A percentile compares a stretch with the other conserved stretches of the same genome.
phyloP scores from a whole-genome alignment of 768 basidiomycete genomes.

The Tubosaeta sp. region DNA sequence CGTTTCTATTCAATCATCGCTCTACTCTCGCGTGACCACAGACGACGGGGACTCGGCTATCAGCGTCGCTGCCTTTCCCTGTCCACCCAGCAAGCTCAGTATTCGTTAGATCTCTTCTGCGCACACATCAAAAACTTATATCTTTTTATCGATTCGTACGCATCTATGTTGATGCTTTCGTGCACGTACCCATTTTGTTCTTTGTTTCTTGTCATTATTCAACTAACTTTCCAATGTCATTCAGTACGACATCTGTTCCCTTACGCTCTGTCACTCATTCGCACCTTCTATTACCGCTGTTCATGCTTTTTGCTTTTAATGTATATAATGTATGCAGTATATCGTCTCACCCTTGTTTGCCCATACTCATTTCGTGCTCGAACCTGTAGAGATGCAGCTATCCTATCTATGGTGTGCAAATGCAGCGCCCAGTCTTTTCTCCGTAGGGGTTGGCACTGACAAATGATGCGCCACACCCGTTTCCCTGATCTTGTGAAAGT shows the following conservation, averaged over 20 bases:
- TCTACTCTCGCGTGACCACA: constrained; percentile 25
- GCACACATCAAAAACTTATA: background rate
- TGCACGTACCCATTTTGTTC: constrained; percentile 12
- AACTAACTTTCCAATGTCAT: constrained; percentile 1
- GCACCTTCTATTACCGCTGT: background rate
- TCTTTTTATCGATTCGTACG: constrained; percentile 6
- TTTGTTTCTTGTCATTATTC: constrained; percentile 7
- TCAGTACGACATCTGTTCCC: constrained; percentile 10
- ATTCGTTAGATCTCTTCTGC: constrained; percentile 4
- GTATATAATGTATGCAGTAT: background rate
- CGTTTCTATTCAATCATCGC: constrained; percentile 56
- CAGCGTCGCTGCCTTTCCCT: constrained; percentile 28
- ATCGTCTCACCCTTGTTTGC: background rate
- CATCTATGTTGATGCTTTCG: constrained; percentile 4
- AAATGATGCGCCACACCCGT: background rate
- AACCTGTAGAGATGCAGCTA: background rate
- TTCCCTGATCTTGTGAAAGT: background rate
- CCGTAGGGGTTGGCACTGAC: background rate
- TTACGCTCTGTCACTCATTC: background rate
- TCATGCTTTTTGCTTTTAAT: background rate
- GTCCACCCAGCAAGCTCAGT: constrained; percentile 22
- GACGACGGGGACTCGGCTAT: constrained; percentile 26
- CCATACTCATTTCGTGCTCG: background rate
- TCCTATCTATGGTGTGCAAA: background rate
- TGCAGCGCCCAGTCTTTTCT: too few relatives aligned